Percentiles rank a stretch among this genome's conserved stretches.
Evolutionary conservation across 1,284 basidiomycete species (phyloP).

Genomic region (Apiotrichum mycotoxinovorans): DNA sequence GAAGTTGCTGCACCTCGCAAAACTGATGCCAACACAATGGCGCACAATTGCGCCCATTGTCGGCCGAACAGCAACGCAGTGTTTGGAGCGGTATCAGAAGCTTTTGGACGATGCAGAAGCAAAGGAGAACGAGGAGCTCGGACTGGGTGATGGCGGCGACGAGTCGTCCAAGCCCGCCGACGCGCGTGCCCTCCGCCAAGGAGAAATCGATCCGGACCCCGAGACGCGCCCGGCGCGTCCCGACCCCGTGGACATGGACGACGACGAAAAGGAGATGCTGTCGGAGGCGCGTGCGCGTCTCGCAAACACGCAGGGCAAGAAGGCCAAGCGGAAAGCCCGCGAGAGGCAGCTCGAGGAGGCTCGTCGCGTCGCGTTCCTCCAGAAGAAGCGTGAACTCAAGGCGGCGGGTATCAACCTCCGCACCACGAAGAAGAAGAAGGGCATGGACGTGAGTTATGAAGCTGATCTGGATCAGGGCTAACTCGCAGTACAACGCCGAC

Average conservation of each 20-base stretch:
- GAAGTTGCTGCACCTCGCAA: constrained; percentile 94
- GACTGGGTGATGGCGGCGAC: constrained; percentile 74
- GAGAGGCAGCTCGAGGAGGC: constrained; percentile 97
- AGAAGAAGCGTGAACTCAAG: constrained; percentile 97
- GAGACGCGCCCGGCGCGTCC: constrained; percentile 97
- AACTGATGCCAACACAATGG: constrained; percentile 99
- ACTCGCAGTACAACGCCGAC: constrained; percentile 76
- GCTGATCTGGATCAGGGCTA: neutral
- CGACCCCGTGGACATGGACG: constrained; percentile 99
- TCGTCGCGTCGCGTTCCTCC: constrained; percentile 84
- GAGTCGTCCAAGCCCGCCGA: constrained; percentile 80
- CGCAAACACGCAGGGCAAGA: constrained; percentile 99
- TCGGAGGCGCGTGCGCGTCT: constrained; percentile 96
- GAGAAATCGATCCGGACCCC: constrained; percentile 98
- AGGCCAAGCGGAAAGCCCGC: constrained; percentile 96
- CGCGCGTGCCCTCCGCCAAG: constrained; percentile 80
- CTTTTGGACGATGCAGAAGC: constrained; percentile 94
- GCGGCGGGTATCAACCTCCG: constrained; percentile 87
- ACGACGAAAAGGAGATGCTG: constrained; percentile 99
- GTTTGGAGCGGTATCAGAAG: constrained; percentile 96
- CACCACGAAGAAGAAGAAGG: constrained; percentile 88
- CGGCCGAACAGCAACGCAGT: constrained; percentile 97
- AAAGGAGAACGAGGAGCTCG: constrained; percentile 88
- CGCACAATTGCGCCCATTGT: constrained; percentile 98
- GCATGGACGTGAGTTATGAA: constrained; percentile 66